A percentile compares a stretch with the other conserved stretches of the same genome.
phyloP scores from a whole-genome alignment of 1,284 basidiomycete genomes.

The Puccinia polysora region DNA sequence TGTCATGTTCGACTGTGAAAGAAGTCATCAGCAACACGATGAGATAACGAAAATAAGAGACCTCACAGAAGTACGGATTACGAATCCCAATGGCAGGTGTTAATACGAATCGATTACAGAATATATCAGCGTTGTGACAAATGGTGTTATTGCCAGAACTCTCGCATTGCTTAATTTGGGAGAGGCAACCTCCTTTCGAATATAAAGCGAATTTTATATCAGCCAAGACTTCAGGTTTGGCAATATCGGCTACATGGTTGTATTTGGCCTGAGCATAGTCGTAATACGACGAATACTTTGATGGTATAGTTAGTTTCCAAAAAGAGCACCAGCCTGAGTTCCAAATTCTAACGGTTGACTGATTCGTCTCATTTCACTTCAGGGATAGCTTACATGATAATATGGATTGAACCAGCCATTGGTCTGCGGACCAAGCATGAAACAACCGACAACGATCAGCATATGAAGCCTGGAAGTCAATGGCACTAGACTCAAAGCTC shows the following conservation, averaged over 20 bases:
- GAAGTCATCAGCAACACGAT: not conserved
- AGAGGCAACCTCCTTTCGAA: slow-evolving; percentile 15
- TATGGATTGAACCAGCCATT: slow-evolving; percentile 40
- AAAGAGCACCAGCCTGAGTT: no score
- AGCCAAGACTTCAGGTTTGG: not conserved
- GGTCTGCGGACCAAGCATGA: slow-evolving; percentile 14
- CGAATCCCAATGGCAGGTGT: slow-evolving; percentile 15
- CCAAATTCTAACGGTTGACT: not conserved
- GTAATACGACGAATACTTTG: slow-evolving; percentile 34
- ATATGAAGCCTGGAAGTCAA: not conserved
- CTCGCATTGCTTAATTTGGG: slow-evolving; percentile 27
- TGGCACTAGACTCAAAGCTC: not conserved
- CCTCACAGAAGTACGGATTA: slow-evolving; percentile 40
- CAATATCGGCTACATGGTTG: slow-evolving; percentile 27
- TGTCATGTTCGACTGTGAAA: not conserved
- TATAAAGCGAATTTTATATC: slow-evolving; percentile 4
- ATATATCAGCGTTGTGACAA: slow-evolving; percentile 29
- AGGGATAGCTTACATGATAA: slow-evolving; percentile 26
- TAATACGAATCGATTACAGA: slow-evolving; percentile 17
- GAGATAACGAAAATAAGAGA: not conserved
- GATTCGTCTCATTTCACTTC: not conserved
- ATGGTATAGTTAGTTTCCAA: no score
- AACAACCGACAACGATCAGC: not conserved
- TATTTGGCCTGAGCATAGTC: slow-evolving; percentile 40
- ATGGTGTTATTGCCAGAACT: slow-evolving; percentile 13